These are phyloP conservation scores for Fusarium burgessii DNA, from an alignment of 2,329 filamentous ascomycete species.

Conservation along the genomic window DNA sequence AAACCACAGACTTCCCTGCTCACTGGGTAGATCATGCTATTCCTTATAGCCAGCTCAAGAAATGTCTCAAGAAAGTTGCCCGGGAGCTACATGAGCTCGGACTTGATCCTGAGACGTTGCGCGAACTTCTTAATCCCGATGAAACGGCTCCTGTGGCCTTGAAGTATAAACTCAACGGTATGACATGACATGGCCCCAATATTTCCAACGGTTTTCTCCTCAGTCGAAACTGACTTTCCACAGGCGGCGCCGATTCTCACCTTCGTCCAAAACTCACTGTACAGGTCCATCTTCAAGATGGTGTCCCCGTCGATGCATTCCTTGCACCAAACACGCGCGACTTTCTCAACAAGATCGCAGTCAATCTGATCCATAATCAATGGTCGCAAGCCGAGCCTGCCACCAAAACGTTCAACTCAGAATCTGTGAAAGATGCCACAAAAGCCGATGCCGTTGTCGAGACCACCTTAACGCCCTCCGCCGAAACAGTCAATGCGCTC, in stretches of 20 bases:
- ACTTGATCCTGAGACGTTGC: conserved; percentile 77
- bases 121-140: conserved; percentile 69
- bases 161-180: conserved; percentile 68
- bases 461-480: not conserved
- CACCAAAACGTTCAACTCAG: conserved; percentile 11
- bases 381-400: conserved; percentile 4
- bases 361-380: conserved; percentile 51
- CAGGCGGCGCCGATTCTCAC: conserved; percentile 56
- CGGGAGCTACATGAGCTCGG: conserved; percentile 77
- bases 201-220: conserved; percentile 24
- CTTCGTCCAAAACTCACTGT: conserved; percentile 79
- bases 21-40: conserved; percentile 81
- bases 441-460: conserved; percentile 4
- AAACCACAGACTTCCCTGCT: conserved; percentile 71
- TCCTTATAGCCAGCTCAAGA: conserved; percentile 87
- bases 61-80: conserved; percentile 85
- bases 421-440: not conserved
- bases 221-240: conserved; percentile 15
- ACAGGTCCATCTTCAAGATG: conserved; percentile 74
- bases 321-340: conserved; percentile 73
- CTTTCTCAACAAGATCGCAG: conserved; percentile 71
- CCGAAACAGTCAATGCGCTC: conserved; percentile 19
- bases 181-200: not conserved
- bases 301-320: conserved; percentile 75
- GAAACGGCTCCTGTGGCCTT: conserved; percentile 60